Percentiles rank a stretch among this genome's conserved stretches.
Conservation (phyloP, 1,284 basidiomycete genomes). For the Ceratobasidium sp. region DNA sequence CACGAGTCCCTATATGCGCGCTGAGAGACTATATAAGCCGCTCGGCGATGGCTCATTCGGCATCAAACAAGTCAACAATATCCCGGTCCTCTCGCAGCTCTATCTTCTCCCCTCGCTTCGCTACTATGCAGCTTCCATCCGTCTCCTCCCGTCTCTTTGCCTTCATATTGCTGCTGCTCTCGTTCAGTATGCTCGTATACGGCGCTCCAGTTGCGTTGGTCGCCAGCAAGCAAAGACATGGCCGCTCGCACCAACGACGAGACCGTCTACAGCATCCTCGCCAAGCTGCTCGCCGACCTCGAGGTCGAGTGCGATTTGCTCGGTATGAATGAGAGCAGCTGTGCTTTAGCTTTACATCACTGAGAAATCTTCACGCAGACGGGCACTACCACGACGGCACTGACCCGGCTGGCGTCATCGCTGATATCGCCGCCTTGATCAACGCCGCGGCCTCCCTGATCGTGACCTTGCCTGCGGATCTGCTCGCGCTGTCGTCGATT, state of each 20-base stretch:
- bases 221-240: neutral
- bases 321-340: neutral
- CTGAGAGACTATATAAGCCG: conserved; percentile 22
- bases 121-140: conserved; percentile 31
- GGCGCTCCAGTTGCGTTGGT: conserved; percentile 21
- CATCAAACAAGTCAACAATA: conserved; percentile 7
- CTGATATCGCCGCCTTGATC: conserved; percentile 28
- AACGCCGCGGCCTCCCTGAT: conserved; percentile 22
- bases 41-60: neutral
- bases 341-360: neutral
- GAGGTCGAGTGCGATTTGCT: conserved; percentile 7
- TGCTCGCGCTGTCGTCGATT: conserved; percentile 22
- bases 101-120: neutral
- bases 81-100: neutral
- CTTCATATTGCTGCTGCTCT: neutral
- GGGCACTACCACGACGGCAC: conserved; percentile 14
- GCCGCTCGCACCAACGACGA: conserved; percentile 11
- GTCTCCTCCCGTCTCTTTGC: conserved; percentile 29
- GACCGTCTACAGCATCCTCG: neutral
- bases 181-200: conserved; percentile 21
- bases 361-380: neutral
- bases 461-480: neutral
- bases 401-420: conserved; percentile 16
- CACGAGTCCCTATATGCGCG: no score
- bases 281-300: conserved; percentile 24